Percentiles rank a stretch among this genome's conserved stretches.
Evolutionary conservation across 805 yeast species (phyloP).

Genomic region (Spathaspora gorwiae): DNA sequence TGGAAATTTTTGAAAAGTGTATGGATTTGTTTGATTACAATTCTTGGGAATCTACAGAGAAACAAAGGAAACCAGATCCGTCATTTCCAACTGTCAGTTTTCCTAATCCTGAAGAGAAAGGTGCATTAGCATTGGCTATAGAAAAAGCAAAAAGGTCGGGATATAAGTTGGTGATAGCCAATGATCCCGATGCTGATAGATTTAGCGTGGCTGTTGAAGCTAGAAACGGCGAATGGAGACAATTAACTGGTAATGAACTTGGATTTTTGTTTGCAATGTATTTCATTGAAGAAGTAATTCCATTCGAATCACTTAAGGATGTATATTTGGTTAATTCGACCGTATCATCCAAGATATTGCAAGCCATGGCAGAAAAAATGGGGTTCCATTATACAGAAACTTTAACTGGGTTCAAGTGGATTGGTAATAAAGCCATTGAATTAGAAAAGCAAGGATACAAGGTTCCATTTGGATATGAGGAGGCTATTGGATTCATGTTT

Average conservation of each 20-base stretch:
- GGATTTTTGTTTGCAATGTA: slow-evolving; percentile 80
- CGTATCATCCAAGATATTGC: slow-evolving; percentile 82
- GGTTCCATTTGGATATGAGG: slow-evolving; percentile 92
- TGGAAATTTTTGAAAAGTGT: slow-evolving; percentile 48
- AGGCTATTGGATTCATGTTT: slow-evolving; percentile 95
- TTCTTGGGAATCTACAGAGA: slow-evolving; percentile 36
- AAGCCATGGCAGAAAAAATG: slow-evolving; percentile 57
- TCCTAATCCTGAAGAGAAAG: slow-evolving; percentile 95
- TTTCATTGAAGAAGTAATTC: slow-evolving; percentile 34
- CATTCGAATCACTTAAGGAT: slow-evolving; percentile 21
- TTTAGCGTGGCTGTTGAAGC: slow-evolving; percentile 72
- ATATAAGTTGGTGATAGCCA: slow-evolving; percentile 66
- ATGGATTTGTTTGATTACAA: slow-evolving; percentile 32
- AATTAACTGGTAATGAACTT: slow-evolving; percentile 86
- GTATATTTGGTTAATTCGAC: slow-evolving; percentile 77
- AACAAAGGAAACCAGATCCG: slow-evolving; percentile 78
- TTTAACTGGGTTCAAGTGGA: slow-evolving; percentile 95
- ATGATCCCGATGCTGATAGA: slow-evolving; percentile 97
- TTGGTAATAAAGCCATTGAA: slow-evolving; percentile 82
- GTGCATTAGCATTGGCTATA: slow-evolving; percentile 77
- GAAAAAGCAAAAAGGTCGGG: slow-evolving; percentile 49
- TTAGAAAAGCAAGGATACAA: slow-evolving; percentile 55
- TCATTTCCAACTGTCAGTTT: slow-evolving; percentile 79
- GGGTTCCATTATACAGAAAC: slow-evolving; percentile 74
- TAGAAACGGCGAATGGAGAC: slow-evolving; percentile 53